phyloP scores from a whole-genome alignment of 495 filamentous ascomycete genomes.

The Usnea hakonensis region DNA sequence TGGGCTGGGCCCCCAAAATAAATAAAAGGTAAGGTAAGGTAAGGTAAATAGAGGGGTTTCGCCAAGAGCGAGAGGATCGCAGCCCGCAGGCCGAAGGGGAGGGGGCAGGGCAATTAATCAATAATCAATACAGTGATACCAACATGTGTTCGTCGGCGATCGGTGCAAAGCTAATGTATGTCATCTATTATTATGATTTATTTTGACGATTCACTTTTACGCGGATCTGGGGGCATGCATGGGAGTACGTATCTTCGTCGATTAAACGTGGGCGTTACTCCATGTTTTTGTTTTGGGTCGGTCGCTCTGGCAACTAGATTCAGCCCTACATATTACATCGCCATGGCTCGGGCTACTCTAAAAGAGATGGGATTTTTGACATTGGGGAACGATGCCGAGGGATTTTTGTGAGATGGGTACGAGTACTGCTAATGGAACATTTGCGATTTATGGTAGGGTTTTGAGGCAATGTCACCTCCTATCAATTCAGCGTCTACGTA shows the following conservation, averaged over 20 bases:
- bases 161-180: background rate
- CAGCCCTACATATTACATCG: too few relatives aligned
- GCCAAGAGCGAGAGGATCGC: background rate
- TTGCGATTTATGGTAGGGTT: background rate
- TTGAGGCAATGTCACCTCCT: background rate
- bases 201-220: too few relatives aligned
- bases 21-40: too few relatives aligned
- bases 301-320: background rate
- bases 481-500: background rate
- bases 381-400: too few relatives aligned
- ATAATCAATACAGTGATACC: background rate
- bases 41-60: conserved; percentile 1
- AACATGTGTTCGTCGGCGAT: background rate
- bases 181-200: too few relatives aligned
- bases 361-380: too few relatives aligned
- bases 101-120: background rate
- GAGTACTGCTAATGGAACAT: too few relatives aligned
- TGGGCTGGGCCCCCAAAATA: too few relatives aligned
- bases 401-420: too few relatives aligned
- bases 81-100: too few relatives aligned
- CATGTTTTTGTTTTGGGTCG: background rate
- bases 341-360: background rate
- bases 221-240: too few relatives aligned
- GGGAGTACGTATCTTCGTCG: too few relatives aligned
- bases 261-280: background rate